Conservation (phyloP, 306 rosid species). For the Dryas drummondii region DNA sequence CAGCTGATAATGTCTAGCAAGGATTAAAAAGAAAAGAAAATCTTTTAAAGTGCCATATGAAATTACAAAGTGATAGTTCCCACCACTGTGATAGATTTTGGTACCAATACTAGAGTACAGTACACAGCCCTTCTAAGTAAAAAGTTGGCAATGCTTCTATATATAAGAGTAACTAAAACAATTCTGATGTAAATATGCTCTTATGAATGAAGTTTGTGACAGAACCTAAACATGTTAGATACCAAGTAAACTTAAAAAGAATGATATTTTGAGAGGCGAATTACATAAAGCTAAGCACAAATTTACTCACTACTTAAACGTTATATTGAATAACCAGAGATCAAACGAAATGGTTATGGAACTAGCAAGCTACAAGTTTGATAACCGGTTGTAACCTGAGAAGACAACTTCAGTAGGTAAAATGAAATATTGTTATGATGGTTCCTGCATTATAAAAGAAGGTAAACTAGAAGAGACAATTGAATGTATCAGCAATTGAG, state of each 20-base stretch:
- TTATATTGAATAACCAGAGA: background rate
- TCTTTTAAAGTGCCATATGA: background rate
- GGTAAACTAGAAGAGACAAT: background rate
- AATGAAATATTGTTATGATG: background rate
- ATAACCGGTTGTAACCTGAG: background rate
- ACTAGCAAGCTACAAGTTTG: background rate
- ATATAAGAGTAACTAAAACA: background rate
- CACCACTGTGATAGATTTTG: background rate
- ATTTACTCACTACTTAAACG: background rate
- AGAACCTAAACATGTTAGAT: background rate
- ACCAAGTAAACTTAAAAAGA: background rate
- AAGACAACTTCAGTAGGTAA: background rate
- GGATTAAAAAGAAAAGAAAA: background rate
- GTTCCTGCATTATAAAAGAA: background rate
- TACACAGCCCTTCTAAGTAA: background rate
- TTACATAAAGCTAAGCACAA: background rate
- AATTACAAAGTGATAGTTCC: background rate
- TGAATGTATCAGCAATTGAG: background rate
- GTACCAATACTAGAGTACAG: background rate
- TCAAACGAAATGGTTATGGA: background rate
- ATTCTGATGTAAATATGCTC: background rate
- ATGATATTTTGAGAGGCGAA: background rate
- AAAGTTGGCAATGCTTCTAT: background rate
- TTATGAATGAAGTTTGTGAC: background rate
- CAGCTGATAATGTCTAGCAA: background rate